A percentile compares a stretch with the other conserved stretches of the same genome.
phyloP scores from a whole-genome alignment of 2,329 filamentous ascomycete genomes.

The Ophiocordyceps camponoti-floridani region DNA sequence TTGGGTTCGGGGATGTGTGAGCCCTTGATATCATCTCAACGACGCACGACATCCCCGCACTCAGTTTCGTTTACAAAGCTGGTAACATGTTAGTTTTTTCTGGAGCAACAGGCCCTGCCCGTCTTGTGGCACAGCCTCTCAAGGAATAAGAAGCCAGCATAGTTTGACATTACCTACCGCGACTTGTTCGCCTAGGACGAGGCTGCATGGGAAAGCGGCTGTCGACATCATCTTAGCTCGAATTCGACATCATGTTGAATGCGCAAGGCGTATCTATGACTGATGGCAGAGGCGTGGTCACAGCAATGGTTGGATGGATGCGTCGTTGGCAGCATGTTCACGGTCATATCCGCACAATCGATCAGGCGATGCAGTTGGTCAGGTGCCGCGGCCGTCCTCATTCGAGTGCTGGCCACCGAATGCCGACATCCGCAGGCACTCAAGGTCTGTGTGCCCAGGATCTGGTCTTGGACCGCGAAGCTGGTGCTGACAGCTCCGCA shows the following conservation, averaged over 20 bases:
- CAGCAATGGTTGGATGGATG: slow-evolving; percentile 11
- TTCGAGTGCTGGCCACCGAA: slow-evolving; percentile 2
- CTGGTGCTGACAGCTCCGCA: slow-evolving; percentile 11
- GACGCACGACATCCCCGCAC: no score
- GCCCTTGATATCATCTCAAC: no score
- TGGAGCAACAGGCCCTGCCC: no score
- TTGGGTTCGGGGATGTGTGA: no score
- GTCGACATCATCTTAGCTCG: not conserved
- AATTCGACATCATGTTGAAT: not conserved
- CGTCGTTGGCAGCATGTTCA: slow-evolving; percentile 14
- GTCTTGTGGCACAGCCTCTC: no score
- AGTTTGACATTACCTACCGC: not conserved
- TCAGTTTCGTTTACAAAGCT: no score
- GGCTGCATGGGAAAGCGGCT: not conserved
- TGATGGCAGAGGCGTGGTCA: slow-evolving; percentile 12
- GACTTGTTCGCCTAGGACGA: not conserved
- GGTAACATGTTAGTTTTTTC: no score
- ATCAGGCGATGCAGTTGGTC: slow-evolving; percentile 10
- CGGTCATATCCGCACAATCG: slow-evolving; percentile 12
- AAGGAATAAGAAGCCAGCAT: not conserved
- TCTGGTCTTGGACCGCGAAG: slow-evolving; percentile 12
- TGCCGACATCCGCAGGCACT: slow-evolving; percentile 9
- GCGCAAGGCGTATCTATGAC: not conserved
- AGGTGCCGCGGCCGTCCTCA: slow-evolving; percentile 4
- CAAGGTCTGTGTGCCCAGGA: slow-evolving; percentile 9